Evolutionary conservation across 2,329 filamentous ascomycete species (phyloP).

Genomic region (Ceratocystis smalleyi): DNA sequence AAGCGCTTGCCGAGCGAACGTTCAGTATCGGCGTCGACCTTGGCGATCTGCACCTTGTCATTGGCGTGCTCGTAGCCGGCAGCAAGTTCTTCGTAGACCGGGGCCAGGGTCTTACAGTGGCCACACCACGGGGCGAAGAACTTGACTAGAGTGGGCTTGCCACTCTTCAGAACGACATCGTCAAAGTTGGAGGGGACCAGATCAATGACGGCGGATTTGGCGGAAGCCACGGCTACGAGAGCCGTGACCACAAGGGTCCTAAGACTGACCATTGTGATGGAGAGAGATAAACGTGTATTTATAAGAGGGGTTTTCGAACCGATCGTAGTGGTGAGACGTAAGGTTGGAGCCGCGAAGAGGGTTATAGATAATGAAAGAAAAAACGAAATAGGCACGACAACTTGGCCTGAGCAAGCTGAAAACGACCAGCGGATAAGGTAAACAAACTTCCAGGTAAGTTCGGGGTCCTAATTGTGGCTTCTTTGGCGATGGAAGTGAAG

Average conservation of each 20-base stretch:
- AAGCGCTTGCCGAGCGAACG: constrained; percentile 71
- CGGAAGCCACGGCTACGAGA: constrained; percentile 40
- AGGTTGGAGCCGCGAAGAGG: not conserved
- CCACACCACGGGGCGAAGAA: constrained; percentile 99
- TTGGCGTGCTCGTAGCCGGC: constrained; percentile 54
- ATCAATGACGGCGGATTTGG: constrained; percentile 75
- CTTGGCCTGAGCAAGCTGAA: not conserved
- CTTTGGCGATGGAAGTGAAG: not conserved
- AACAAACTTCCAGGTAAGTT: not conserved
- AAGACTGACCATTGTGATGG: constrained; percentile 36
- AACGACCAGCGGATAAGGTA: not conserved
- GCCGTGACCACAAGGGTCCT: constrained; percentile 45
- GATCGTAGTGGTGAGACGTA: not conserved
- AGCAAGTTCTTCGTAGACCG: constrained; percentile 84
- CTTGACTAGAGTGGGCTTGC: constrained; percentile 90
- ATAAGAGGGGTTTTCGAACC: not conserved
- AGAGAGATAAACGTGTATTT: not conserved
- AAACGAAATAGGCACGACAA: not conserved
- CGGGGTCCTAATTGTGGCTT: not conserved
- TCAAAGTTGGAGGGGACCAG: constrained; percentile 87
- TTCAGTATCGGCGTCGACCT: constrained; percentile 89
- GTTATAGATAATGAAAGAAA: not conserved
- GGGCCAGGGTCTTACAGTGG: constrained; percentile 95
- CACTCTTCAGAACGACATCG: constrained; percentile 69
- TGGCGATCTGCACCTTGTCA: constrained; percentile 69